Conservation (phyloP, 257 asterid species). For the Fraxinus cuspidata region DNA sequence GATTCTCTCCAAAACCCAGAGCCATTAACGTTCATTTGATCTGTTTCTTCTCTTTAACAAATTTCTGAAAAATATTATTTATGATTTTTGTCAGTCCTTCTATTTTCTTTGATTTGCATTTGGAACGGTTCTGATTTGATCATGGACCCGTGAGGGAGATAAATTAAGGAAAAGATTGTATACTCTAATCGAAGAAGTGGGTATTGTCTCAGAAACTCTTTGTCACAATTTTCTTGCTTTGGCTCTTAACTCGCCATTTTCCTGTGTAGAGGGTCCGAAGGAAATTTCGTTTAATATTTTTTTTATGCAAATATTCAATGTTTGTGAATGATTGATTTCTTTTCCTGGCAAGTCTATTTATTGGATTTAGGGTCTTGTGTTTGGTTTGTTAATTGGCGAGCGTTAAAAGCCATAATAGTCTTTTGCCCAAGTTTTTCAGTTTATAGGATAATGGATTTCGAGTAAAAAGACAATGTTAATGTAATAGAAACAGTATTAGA, state of each 20-base stretch:
- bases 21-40: constrained; percentile 26
- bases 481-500: constrained; percentile 5
- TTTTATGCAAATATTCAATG: background rate
- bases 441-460: constrained; percentile 17
- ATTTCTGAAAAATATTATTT: constrained; percentile 3
- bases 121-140: constrained; percentile 39
- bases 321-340: background rate
- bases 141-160: constrained; percentile 26
- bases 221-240: constrained; percentile 1
- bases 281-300: background rate
- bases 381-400: background rate
- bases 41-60: background rate
- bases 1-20: constrained; percentile 36
- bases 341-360: constrained; percentile 6
- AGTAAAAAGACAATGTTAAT: constrained; percentile 1
- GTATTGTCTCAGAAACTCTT: constrained; percentile 34
- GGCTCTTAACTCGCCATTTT: background rate
- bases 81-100: background rate
- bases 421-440: background rate
- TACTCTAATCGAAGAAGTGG: constrained; percentile 35
- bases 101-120: constrained; percentile 42
- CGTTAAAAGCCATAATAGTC: constrained; percentile 5
- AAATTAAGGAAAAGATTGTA: constrained; percentile 30
- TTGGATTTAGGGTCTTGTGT: constrained; percentile 3
- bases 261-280: constrained; percentile 7